Evolutionary conservation across 768 basidiomycete species (phyloP).

Genomic region (Lactifluus subvellereus): DNA sequence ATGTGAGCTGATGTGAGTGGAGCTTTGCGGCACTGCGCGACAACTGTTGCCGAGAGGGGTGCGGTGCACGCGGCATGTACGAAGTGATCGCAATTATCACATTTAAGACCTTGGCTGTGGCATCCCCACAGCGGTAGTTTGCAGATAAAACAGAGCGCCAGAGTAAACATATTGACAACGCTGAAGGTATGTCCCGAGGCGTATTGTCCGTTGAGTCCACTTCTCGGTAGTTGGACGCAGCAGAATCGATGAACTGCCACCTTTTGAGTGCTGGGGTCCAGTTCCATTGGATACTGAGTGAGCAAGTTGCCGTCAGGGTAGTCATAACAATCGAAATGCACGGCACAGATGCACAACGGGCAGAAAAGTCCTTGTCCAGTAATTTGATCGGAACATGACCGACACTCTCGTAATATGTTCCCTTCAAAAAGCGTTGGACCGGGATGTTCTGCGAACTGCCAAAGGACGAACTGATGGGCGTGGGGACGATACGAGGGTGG

Average conservation of each 20-base stretch:
- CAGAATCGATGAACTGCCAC: conserved; percentile 63
- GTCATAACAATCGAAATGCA: conserved; percentile 79
- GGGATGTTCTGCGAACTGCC: conserved; percentile 44
- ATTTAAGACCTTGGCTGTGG: conserved; percentile 56
- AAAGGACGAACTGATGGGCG: conserved; percentile 63
- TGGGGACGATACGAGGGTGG: conserved; percentile 35
- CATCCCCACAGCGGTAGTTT: conserved; percentile 69
- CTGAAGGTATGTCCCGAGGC: conserved; percentile 47
- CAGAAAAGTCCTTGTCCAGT: conserved; percentile 69
- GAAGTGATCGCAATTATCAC: conserved; percentile 54
- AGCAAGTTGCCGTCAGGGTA: conserved; percentile 57
- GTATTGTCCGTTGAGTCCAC: conserved; percentile 26
- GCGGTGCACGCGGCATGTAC: conserved; percentile 49
- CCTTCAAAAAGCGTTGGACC: conserved; percentile 30
- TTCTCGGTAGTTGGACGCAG: conserved; percentile 35
- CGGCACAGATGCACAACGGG: conserved; percentile 58
- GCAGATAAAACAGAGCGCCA: conserved; percentile 67
- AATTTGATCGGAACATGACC: conserved; percentile 48
- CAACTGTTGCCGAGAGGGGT: conserved; percentile 24
- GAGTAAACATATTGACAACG: conserved; percentile 61
- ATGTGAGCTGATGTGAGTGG: conserved; percentile 42
- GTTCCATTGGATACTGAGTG: conserved; percentile 44
- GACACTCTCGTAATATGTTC: conserved; percentile 44
- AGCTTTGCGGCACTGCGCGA: conserved; percentile 38
- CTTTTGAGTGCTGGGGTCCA: conserved; percentile 45